phyloP scores from a whole-genome alignment of 495 filamentous ascomycete genomes.

The Neurospora sp. region DNA sequence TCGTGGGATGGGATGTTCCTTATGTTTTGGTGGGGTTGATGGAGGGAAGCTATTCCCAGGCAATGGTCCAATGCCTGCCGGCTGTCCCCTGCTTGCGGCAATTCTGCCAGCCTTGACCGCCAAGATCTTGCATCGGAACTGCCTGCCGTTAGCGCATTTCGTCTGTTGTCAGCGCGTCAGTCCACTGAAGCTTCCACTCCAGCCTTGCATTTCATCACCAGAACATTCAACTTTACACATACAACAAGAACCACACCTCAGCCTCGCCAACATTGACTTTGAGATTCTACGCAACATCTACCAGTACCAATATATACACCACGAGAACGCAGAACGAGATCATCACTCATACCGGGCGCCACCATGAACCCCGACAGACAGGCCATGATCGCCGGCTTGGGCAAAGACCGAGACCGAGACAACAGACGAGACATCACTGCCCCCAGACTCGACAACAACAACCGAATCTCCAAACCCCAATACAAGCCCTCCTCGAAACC shows the following conservation, averaged over 20 bases:
- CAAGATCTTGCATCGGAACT: background rate
- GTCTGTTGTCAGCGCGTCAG: background rate
- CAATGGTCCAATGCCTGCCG: background rate
- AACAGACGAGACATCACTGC: constrained; percentile 30
- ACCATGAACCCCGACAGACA: constrained; percentile 36
- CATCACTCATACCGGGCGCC: background rate
- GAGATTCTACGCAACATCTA: background rate
- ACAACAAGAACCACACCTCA: background rate
- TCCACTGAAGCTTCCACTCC: background rate
- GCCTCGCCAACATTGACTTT: background rate
- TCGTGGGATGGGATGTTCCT: background rate
- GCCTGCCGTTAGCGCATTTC: background rate
- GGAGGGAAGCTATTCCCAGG: background rate
- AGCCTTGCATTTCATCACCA: background rate
- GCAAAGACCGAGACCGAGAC: constrained; percentile 6
- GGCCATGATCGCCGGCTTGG: constrained; percentile 37
- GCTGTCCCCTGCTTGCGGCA: background rate
- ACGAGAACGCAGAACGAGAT: background rate
- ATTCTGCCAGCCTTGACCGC: background rate
- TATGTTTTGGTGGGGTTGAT: background rate
- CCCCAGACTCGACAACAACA: constrained; percentile 33
- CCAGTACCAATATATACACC: background rate
- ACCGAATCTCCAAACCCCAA: constrained; percentile 33
- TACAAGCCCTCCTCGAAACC: constrained; percentile 14
- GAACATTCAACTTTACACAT: background rate